These are phyloP conservation scores for Xylaria castorea DNA, from an alignment of 495 filamentous ascomycete species.

Conservation along the genomic window DNA sequence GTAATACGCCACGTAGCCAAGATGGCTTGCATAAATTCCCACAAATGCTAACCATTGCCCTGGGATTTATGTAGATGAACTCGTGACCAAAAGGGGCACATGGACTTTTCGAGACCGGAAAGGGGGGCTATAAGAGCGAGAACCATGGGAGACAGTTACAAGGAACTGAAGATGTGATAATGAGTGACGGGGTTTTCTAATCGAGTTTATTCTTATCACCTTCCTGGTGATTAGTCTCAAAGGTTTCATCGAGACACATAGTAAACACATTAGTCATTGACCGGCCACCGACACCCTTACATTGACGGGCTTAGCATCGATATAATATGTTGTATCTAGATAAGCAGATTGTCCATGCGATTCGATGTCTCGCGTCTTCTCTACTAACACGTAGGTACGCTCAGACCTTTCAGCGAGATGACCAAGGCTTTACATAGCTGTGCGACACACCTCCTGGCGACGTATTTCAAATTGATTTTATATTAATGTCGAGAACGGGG, in stretches of 20 bases:
- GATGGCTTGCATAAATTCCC: not conserved
- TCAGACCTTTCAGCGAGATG: conserved; percentile 7
- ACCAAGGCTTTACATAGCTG: conserved; percentile 10
- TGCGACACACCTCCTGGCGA: conserved; percentile 2
- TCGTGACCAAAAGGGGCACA: not conserved
- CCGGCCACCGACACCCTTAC: not conserved
- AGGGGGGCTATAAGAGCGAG: not conserved
- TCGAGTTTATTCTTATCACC: not conserved
- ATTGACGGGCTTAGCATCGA: not conserved
- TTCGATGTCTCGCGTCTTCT: not conserved
- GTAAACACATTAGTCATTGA: not conserved
- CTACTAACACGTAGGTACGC: not conserved
- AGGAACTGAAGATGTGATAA: too few relatives aligned
- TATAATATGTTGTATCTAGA: not conserved
- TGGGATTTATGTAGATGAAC: not conserved
- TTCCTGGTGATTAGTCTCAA: not conserved
- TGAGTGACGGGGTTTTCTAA: too few relatives aligned
- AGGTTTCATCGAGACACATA: not conserved
- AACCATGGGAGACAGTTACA: not conserved
- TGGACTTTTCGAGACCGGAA: not conserved
- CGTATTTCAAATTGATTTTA: conserved; percentile 6
- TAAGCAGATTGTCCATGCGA: not conserved
- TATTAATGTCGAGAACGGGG: not conserved
- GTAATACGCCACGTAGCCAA: not conserved
- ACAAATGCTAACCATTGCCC: not conserved